Base-by-base conservation (phyloP, 1,284 basidiomycete genomes). In the Jaminaea rosea region DNA sequence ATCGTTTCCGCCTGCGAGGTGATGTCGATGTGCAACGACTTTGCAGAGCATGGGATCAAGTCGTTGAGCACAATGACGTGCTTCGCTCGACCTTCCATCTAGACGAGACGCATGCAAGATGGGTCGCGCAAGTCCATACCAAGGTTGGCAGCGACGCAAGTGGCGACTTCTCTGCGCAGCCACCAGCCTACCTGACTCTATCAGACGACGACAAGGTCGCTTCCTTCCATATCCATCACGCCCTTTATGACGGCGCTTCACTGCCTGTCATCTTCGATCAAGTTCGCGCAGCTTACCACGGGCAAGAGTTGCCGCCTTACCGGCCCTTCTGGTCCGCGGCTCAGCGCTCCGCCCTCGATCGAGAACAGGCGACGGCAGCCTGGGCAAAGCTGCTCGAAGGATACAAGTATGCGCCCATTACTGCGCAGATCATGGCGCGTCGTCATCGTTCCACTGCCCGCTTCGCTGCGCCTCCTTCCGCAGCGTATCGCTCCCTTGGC, bases 81-180 rank as follows among this genome's bases (percentile, higher is more conserved):
- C 56, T 72, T 9, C 55, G 70, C 28, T 65, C 64, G 4, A 59
- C 63, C 5, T 72, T 72, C 48, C 62, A 66, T 44, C 48, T 56
- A 2, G 49, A 52, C 21, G 50, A 32, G 15, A 17, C 10, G 4
- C 24, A n/a, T 26, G 24, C 17, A n/a, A 57, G 58, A 2, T 67
- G 63, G 61, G 55, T 62, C 3, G 50, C 51, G 8, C 17, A 34
- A 17, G 46, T 47, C 9, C 46, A 47, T 24, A 10, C 13, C 10
- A 11, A n/a, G 5, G 46, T 29, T n/a, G n/a, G n/a, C n/a, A n/a
- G n/a, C n/a, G n/a, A n/a, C n/a, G n/a, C n/a, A n/a, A n/a, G n/a
- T n/a, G n/a, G n/a, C n/a, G n/a, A n/a, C n/a, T n/a, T n/a, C n/a
- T n/a, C n/a, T n/a, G n/a, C n/a, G n/a, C n/a, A n/a, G n/a, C n/a